Conservation (phyloP, 2,329 filamentous ascomycete species). For the Fusarium domesticum region DNA sequence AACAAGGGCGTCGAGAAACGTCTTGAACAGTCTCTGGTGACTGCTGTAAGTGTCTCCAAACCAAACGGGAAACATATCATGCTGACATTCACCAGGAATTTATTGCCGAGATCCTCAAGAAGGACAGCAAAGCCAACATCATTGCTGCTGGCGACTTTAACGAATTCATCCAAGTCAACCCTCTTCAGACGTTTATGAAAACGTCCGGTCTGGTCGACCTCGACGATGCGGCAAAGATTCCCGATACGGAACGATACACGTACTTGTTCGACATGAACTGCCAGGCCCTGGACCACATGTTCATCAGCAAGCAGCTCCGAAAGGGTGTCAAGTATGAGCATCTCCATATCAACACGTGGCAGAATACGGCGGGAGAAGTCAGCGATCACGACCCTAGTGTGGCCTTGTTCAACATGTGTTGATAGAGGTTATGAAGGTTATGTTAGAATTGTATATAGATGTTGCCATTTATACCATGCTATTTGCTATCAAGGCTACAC, state of each 20-base stretch:
- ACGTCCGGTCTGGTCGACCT: slow-evolving; percentile 58
- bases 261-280: slow-evolving; percentile 69
- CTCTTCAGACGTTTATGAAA: slow-evolving; percentile 52
- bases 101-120: slow-evolving; percentile 53
- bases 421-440: no score
- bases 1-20: slow-evolving; percentile 62
- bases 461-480: no score
- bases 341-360: slow-evolving; percentile 70
- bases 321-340: slow-evolving; percentile 56
- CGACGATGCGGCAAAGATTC: slow-evolving; percentile 55
- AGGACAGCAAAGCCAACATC: slow-evolving; percentile 55
- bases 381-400: slow-evolving; percentile 71
- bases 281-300: slow-evolving; percentile 70
- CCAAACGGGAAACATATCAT: not conserved
- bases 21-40: slow-evolving; percentile 54
- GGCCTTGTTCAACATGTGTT: slow-evolving; percentile 60
- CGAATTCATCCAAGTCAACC: slow-evolving; percentile 64
- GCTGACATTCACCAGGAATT: slow-evolving; percentile 42
- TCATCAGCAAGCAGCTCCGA: slow-evolving; percentile 54
- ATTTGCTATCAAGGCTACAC: no score
- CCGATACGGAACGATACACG: slow-evolving; percentile 61
- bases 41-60: slow-evolving; percentile 45
- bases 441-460: no score
- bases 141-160: slow-evolving; percentile 69
- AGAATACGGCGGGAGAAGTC: slow-evolving; percentile 51